Evolutionary conservation across 2,329 filamentous ascomycete genomes (phyloP), one percentile per base, ranked within the genome.

Genomic region (Colletotrichum orbiculare): DNA sequence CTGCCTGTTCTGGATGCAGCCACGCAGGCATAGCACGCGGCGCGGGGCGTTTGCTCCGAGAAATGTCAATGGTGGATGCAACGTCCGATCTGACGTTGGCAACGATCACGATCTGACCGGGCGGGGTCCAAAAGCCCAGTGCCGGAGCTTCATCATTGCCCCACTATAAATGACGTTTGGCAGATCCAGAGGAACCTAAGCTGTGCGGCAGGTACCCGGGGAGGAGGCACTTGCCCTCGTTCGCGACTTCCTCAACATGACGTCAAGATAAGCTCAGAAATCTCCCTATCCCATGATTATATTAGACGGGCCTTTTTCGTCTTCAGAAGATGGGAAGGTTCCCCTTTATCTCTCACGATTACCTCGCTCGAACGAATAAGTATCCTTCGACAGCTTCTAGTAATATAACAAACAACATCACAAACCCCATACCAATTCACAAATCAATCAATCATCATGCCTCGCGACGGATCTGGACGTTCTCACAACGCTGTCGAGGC

Each of bases 401-500:
- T 17, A 17, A 17, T 17, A 17, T 17, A 17, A 17, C 0, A 4
- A 0, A 7, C 0, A 50, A 6, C n/a, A 6, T 8, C n/a, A 0
- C 34, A 38, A 38, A 12, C n/a, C 0, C 13, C n/a, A 38, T 2
- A 37, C 8, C 7, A n/a, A n/a, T 6, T 25, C 11, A 34, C 5
- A 17, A 48, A 33, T 17, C 6, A 42, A 54, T 34, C 43, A 45
- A 43, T 9, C 50, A 54, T 60, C 64, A 85, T 85, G 83, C 82
- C 83, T 79, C 80, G 82, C 72, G 74, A 81, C 66, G 82, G 82
- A 81, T 80, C 81, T 71, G 81, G 81, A 57, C 77, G 76, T 67
- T 77, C 78, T 61, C 75, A 85, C 74, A 84, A 85, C 73, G 79
- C 79, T 64, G 70, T 81, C 39, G 78, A 79, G 60, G 71, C 73